Base-by-base conservation (phyloP, 1,284 basidiomycete genomes). In the Porogramme epimiltina region DNA sequence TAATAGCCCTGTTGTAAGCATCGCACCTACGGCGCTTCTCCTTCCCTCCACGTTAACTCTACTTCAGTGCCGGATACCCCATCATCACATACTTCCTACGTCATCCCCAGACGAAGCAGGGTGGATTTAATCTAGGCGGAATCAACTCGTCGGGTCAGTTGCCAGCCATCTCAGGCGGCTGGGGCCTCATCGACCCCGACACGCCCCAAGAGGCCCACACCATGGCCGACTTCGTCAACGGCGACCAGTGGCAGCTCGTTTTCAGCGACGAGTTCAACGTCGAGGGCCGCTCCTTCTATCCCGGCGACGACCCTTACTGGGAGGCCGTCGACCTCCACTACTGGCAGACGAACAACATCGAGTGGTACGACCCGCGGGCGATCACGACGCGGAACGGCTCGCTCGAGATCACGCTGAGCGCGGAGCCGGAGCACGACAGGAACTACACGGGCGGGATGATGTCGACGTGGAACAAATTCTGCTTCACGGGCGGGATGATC, bases 381-480 rank as follows among this genome's bases (percentile, higher is more conserved):
- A 11, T 45, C 33, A 45, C 22, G 31, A 45, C 43, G 16, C 43
- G 33, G 16, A 75, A 81, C 56, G 95, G 95, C 10, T 75, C 82
- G 31, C 79, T 98, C 31, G 80, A 89, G 61, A 87, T 98, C 61
- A 92, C 89, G 0, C 68, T 95, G 56, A 81, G 78, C 1, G 62
- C 82, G 56, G 84, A 84, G 62, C 61, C 74, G 41, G 86, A 75
- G 31, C 87, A 97, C 68, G 83, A 80, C 48, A 75, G 97, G 55
- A 72, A 91, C 62, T 96, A 87, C 66, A 76, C 85, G 55, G 82
- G 89, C 37, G 88, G 84, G 1, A 75, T 85, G 75, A 69, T 92
- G 62, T 73, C 84, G 23, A 79, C 79, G 15, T 93, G 92, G 91
- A 93, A 93, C 68, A 93, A 97, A 68, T 90, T 97, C 63, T 98